A percentile compares a stretch with the other conserved stretches of the same genome.
Evolutionary conservation across 331 rosid genomes (phyloP).

Genomic region (Phaseolus coccineus): DNA sequence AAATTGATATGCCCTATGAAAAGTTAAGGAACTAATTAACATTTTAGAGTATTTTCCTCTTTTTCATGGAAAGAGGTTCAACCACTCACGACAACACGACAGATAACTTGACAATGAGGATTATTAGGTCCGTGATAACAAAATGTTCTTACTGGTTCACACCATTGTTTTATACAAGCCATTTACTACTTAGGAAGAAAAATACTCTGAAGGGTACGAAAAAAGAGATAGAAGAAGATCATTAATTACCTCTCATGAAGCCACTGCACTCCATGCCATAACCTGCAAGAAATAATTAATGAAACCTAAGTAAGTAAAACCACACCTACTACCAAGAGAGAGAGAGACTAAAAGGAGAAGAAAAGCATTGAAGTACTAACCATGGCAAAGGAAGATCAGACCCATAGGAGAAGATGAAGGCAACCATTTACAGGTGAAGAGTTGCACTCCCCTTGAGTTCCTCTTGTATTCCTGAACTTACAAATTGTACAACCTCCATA

Average conservation of each 20-base stretch:
- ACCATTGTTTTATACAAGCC: no score
- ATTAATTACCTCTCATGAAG: conserved; percentile 94
- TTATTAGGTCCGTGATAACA: no score
- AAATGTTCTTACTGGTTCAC: no score
- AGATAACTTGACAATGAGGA: background rate
- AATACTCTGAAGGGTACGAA: background rate
- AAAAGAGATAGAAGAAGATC: background rate
- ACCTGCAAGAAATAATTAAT: conserved; percentile 62
- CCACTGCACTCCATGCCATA: conserved; percentile 96
- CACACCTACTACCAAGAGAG: conserved; percentile 14
- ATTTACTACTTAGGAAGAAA: no score
- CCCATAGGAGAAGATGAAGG: conserved; percentile 81
- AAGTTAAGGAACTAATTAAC: no score
- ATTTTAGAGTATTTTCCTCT: background rate
- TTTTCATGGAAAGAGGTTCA: conserved; percentile 9
- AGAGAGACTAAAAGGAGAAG: background rate
- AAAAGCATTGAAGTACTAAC: conserved; percentile 42
- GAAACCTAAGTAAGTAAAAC: conserved; percentile 26
- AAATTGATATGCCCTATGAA: no score
- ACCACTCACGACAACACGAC: conserved; percentile 21
- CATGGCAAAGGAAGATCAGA: conserved; percentile 90
- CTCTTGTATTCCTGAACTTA: conserved; percentile 58
- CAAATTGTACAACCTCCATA: background rate
- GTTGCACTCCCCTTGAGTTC: conserved; percentile 84
- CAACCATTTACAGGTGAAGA: conserved; percentile 92